Percentiles rank a stretch among this genome's conserved stretches.
Conservation (phyloP, 129 eudicot genomes). For the Kitagawia praeruptora region DNA sequence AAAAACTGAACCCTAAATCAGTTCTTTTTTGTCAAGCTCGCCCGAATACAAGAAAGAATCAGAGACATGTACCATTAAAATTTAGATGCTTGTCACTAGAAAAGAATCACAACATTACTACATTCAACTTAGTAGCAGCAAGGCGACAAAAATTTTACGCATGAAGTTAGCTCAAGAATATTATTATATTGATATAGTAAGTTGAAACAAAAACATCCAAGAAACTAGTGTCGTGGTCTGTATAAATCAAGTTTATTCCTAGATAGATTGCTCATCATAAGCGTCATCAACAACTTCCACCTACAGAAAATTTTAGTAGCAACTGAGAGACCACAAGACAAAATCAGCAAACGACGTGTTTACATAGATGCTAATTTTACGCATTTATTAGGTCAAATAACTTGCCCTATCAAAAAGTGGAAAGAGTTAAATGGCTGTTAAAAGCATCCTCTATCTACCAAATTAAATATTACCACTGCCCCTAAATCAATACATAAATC, state of each 20-base stretch:
- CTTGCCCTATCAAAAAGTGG: background rate
- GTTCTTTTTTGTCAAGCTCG: background rate
- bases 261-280: background rate
- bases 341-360: background rate
- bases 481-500: background rate
- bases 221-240: background rate
- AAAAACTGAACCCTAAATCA: background rate
- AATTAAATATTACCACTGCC: background rate
- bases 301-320: background rate
- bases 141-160: background rate
- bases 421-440: background rate
- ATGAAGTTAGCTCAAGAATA: background rate
- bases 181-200: background rate
- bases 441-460: background rate
- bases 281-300: background rate
- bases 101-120: background rate
- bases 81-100: background rate
- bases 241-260: background rate
- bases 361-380: background rate
- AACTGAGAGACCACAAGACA: background rate
- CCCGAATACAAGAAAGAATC: background rate
- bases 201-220: background rate
- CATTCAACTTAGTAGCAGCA: background rate
- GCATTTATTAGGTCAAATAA: background rate
- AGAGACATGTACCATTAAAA: background rate